Evolutionary conservation across 2,329 filamentous ascomycete species (phyloP), one percentile per base, ranked within the genome.

Genomic region (Pseudocercospora fuligena): DNA sequence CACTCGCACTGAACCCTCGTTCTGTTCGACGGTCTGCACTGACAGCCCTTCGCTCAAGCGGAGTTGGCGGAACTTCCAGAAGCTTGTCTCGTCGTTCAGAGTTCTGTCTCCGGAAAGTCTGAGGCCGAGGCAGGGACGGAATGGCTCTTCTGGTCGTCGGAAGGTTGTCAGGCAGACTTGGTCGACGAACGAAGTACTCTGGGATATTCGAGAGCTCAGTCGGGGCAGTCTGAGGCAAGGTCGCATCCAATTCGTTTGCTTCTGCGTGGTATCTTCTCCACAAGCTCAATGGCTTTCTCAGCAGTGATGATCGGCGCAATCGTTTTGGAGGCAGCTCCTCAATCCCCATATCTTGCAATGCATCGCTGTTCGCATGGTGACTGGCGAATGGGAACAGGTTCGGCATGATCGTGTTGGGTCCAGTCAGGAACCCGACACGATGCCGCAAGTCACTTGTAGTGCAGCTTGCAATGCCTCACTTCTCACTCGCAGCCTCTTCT

Each of bases 21-120:
- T 78, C 71, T 78, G 76, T 67, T 60, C 79, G 77, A 69, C 82
- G 82, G 74, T 87, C 90, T 56, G 87, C 84, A 8, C 91, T 94
- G 14, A 89, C 83, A 11, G 92, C 88, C 74, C 93, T 87, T 71
- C 91, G 87, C 79, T 93, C 91, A 46, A 86, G 86, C 27, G 84
- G 80, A 33, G 88, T 86, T 5, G 87, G 85, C 57, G 89, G 83
- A 49, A 88, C 84, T 53, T 91, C 89, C 66, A 90, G 84, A 62
- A 97, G 83, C 74, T 89, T 90, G 72, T 91, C 88, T 72, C 93
- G 87, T 69, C 87, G 86, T 79, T 97, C 94, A 29, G 92, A 94
- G 76, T 91, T 87, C 78, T 94, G 92, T 73, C 93, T 88, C 79
- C 89, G 91, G 80, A 96, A 93, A 0, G 92, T 96, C 73, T 90